Conservation (phyloP, 768 basidiomycete species). For the Peribolospora kevripleyi region DNA sequence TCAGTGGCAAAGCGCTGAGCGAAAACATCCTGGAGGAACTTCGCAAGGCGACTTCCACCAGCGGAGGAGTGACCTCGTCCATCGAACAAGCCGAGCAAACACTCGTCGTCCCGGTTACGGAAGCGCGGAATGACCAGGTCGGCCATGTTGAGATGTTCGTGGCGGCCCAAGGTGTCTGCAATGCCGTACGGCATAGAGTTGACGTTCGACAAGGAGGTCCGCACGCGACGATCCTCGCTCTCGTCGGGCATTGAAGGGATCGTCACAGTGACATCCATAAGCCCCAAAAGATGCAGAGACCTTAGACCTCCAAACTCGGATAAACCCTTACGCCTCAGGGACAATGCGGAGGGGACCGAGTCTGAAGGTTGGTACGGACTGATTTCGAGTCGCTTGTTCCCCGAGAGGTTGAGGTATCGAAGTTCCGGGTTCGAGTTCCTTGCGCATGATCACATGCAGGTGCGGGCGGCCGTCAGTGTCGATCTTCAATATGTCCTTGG, state of each 20-base stretch:
- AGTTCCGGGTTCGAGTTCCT: conserved; percentile 95
- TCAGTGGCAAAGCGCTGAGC: conserved; percentile 35
- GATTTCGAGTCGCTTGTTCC: conserved; percentile 89
- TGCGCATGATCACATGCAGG: not conserved
- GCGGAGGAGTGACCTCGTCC: conserved; percentile 7
- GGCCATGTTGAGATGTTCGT: conserved; percentile 61
- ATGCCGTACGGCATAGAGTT: conserved; percentile 90
- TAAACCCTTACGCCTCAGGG: conserved; percentile 24
- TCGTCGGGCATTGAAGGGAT: conserved; percentile 28
- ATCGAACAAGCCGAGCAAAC: conserved; percentile 92
- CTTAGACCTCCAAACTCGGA: conserved; percentile 72
- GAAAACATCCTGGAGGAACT: conserved; percentile 65
- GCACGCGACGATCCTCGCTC: conserved; percentile 64
- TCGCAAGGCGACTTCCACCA: conserved; percentile 33
- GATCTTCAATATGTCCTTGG: no score
- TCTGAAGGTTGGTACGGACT: conserved; percentile 17
- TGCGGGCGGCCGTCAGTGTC: no score
- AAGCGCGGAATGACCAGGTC: conserved; percentile 80
- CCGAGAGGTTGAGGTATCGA: conserved; percentile 83
- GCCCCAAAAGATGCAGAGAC: conserved; percentile 66
- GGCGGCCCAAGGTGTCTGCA: conserved; percentile 63
- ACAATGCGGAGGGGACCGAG: conserved; percentile 9
- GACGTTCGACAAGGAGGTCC: conserved; percentile 69
- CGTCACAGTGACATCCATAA: conserved; percentile 78
- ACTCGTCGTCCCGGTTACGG: conserved; percentile 47